Percentiles rank a stretch among this genome's conserved stretches.
Evolutionary conservation across 768 basidiomycete genomes (phyloP).

Genomic region (Tulasnella sp.): DNA sequence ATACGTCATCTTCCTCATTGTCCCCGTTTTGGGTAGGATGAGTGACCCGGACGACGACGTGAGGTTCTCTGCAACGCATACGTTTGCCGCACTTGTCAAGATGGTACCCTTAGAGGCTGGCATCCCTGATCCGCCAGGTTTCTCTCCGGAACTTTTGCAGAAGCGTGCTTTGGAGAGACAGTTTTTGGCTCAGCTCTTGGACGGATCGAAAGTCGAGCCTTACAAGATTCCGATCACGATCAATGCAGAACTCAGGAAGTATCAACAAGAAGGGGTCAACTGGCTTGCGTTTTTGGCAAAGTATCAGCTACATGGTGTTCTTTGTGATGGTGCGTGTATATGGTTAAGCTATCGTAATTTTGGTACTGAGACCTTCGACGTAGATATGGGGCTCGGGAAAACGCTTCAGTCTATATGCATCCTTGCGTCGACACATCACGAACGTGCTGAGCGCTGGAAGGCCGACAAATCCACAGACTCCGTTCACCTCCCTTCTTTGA

Average conservation of each 20-base stretch:
- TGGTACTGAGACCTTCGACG: constrained; percentile 12
- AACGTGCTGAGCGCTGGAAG: constrained; percentile 60
- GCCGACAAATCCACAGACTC: constrained; percentile 61
- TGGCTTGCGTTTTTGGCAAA: constrained; percentile 98
- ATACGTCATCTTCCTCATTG: constrained; percentile 93
- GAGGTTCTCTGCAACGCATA: constrained; percentile 89
- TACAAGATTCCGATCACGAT: constrained; percentile 79
- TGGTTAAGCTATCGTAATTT: neutral
- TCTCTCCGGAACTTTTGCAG: constrained; percentile 76
- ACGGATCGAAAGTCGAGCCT: constrained; percentile 87
- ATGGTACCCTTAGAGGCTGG: constrained; percentile 99
- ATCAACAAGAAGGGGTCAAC: constrained; percentile 96
- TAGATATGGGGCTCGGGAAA: constrained; percentile 99
- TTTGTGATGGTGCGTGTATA: constrained; percentile 74
- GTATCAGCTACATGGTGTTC: constrained; percentile 93
- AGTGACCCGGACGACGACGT: constrained; percentile 89
- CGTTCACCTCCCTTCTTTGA: constrained; percentile 83
- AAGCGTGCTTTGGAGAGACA: constrained; percentile 80
- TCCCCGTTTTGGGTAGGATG: constrained; percentile 94
- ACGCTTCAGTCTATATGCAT: constrained; percentile 97
- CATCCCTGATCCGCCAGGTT: constrained; percentile 89
- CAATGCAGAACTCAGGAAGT: constrained; percentile 90
- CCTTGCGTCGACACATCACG: constrained; percentile 84
- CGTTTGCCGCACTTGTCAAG: constrained; percentile 93
- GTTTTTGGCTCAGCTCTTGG: constrained; percentile 87